These are phyloP conservation scores for Colletotrichum noveboracense DNA, from an alignment of 2,329 filamentous ascomycete species.

Conservation along the genomic window DNA sequence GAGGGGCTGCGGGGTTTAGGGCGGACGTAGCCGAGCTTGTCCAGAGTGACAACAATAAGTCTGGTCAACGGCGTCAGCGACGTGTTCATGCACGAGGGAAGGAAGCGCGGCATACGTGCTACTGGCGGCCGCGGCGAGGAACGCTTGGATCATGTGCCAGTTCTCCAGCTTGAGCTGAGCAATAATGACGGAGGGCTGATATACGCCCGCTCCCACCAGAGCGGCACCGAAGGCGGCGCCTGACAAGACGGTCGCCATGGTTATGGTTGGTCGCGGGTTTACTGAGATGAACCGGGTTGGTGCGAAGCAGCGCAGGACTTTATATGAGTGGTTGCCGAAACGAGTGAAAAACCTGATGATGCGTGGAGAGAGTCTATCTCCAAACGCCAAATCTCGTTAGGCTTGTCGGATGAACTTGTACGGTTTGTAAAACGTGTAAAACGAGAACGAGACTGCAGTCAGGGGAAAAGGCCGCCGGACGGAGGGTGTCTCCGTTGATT, in stretches of 20 bases:
- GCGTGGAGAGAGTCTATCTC: neutral
- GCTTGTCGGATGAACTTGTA: constrained; percentile 1
- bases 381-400: neutral
- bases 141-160: constrained; percentile 71
- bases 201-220: constrained; percentile 64
- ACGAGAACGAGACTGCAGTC: too few species aligned
- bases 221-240: constrained; percentile 68
- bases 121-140: constrained; percentile 65
- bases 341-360: neutral
- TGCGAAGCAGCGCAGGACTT: neutral
- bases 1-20: constrained; percentile 56
- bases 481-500: neutral
- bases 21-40: constrained; percentile 45
- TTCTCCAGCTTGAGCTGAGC: constrained; percentile 65
- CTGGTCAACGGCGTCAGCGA: constrained; percentile 35
- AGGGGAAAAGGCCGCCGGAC: neutral
- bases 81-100: neutral
- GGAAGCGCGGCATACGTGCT: constrained; percentile 57
- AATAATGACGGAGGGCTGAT: constrained; percentile 63
- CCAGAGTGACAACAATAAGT: constrained; percentile 49
- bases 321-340: neutral
- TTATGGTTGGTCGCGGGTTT: neutral
- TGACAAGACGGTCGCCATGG: constrained; percentile 41
- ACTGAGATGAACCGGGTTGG: neutral
- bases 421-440: neutral